Percentiles rank a stretch among this genome's conserved stretches.
Evolutionary conservation across 352 stramenopile species (phyloP).

Genomic region (Globisporangium acanthophoron): DNA sequence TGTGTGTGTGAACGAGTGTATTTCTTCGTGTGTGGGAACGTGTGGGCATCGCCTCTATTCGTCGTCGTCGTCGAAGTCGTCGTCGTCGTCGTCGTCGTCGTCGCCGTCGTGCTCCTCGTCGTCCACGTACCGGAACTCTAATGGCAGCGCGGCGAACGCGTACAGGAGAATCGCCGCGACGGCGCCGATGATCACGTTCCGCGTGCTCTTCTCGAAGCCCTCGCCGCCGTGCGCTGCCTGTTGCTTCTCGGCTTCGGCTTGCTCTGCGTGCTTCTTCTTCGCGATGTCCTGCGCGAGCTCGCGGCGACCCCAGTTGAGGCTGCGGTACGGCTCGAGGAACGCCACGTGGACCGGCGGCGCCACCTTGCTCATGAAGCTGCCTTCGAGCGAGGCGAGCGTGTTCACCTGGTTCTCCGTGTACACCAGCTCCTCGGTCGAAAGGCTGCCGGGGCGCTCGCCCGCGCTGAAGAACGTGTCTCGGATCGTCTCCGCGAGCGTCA

Average conservation of each 20-base stretch:
- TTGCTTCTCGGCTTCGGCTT: conserved; percentile 22
- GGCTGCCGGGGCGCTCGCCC: conserved; percentile 28
- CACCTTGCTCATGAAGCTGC: conserved; percentile 73
- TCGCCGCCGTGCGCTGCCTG: conserved; percentile 16
- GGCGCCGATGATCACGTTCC: conserved; percentile 77
- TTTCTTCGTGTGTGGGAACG: conserved; percentile 14
- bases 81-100: conserved; percentile 24
- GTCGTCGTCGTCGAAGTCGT: conserved; percentile 30
- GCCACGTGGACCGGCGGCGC: conserved; percentile 43
- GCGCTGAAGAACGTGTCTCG: conserved; percentile 65
- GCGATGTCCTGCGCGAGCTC: conserved; percentile 51
- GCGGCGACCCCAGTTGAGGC: conserved; percentile 79
- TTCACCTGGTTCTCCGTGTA: conserved; percentile 78
- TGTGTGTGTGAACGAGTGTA: conserved; percentile 1
- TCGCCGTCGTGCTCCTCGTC: conserved; percentile 35
- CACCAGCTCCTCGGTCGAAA: conserved; percentile 29
- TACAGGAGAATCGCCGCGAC: conserved; percentile 70
- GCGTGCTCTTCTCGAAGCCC: conserved; percentile 65
- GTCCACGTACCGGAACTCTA: conserved; percentile 45
- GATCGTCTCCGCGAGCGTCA: conserved; percentile 65
- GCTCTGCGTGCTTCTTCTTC: conserved; percentile 32
- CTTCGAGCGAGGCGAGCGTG: conserved; percentile 45
- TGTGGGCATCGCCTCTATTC: conserved; percentile 18
- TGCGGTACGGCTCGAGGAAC: conserved; percentile 77
- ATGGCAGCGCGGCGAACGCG: conserved; percentile 51